A percentile compares a stretch with the other conserved stretches of the same genome.
phyloP scores from a whole-genome alignment of 495 filamentous ascomycete species.

The Hypomontagnella submonticulosa region DNA sequence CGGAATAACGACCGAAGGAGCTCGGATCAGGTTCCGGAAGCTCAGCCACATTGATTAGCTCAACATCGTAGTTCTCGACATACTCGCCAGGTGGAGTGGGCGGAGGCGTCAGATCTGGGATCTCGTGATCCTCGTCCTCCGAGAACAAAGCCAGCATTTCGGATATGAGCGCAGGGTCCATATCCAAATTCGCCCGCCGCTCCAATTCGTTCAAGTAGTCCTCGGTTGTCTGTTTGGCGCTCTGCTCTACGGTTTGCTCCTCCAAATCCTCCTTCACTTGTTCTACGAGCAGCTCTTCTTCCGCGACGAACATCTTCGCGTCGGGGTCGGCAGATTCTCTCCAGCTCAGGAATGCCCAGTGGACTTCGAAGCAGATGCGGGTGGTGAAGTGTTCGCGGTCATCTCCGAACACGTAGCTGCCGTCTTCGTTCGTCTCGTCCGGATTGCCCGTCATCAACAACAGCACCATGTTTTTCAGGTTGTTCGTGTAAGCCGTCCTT shows the following conservation, averaged over 20 bases:
- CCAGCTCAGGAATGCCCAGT: constrained; percentile 1
- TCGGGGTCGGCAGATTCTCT: constrained; percentile 4
- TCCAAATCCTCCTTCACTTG: background rate
- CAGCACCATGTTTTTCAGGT: constrained; percentile 39
- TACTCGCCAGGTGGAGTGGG: no score
- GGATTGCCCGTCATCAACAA: constrained; percentile 43
- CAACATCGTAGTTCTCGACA: no score
- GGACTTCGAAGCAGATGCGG: constrained; percentile 9
- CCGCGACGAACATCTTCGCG: constrained; percentile 1
- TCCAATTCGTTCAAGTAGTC: no score
- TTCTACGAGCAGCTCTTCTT: background rate
- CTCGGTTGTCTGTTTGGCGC: background rate
- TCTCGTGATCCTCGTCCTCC: no score
- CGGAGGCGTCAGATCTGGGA: no score
- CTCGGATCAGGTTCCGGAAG: no score
- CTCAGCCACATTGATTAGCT: no score
- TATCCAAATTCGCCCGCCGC: no score
- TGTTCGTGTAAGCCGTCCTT: constrained; percentile 19
- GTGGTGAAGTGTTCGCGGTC: constrained; percentile 26
- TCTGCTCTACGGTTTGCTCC: background rate
- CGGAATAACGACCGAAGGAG: no score
- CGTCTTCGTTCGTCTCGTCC: constrained; percentile 20
- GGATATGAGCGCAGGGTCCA: no score
- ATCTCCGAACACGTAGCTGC: background rate
- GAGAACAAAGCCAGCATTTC: no score